phyloP scores from a whole-genome alignment of 1,284 basidiomycete genomes.

The Heterobasidion annosum region DNA sequence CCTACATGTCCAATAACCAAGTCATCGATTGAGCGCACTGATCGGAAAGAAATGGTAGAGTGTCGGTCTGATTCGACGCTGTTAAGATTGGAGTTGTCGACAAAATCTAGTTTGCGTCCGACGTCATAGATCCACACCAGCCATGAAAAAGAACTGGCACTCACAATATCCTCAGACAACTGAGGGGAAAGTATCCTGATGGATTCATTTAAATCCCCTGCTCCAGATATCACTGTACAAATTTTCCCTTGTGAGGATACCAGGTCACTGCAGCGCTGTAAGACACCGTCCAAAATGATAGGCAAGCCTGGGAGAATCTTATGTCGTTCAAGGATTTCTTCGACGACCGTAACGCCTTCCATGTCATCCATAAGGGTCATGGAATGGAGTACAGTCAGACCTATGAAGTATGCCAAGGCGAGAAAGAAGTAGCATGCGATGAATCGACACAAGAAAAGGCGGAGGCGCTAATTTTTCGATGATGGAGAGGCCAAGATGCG shows the following conservation, averaged over 20 bases:
- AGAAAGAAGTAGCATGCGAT: background rate
- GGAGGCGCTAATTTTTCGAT: background rate
- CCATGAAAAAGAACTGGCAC: background rate
- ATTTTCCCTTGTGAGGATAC: background rate
- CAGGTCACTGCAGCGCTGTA: background rate
- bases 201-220: background rate
- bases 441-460: background rate
- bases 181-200: background rate
- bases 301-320: background rate
- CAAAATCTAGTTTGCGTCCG: no score
- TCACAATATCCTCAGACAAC: background rate
- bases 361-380: background rate
- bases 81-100: background rate
- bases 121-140: no score
- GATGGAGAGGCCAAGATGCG: background rate
- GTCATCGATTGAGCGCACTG: background rate
- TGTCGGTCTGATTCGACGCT: background rate
- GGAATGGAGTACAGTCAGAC: background rate
- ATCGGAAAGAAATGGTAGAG: background rate
- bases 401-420: background rate
- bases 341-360: background rate
- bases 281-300: background rate
- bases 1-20: background rate
- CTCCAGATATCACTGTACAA: background rate
- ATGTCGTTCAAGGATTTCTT: background rate